Conservation (phyloP, 805 yeast genomes). For the Candida piceae region DNA sequence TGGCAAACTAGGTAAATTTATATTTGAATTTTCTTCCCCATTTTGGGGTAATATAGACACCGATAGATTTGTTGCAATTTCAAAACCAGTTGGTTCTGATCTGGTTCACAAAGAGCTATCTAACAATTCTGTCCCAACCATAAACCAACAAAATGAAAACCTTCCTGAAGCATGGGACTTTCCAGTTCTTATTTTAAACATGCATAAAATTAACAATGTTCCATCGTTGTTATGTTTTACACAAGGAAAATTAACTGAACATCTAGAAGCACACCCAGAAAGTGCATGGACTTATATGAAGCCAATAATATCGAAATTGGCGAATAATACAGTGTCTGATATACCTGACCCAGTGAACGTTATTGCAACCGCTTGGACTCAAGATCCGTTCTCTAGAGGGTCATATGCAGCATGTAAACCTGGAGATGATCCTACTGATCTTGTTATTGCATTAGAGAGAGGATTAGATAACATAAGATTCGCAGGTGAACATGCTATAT, state of each 20-base stretch:
- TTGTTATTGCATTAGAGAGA: slow-evolving; percentile 54
- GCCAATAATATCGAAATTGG: slow-evolving; percentile 40
- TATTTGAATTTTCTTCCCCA: slow-evolving; percentile 56
- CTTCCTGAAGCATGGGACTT: slow-evolving; percentile 46
- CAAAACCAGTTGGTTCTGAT: slow-evolving; percentile 29
- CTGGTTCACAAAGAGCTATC: not conserved
- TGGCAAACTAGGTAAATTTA: slow-evolving; percentile 70
- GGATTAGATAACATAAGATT: slow-evolving; percentile 62
- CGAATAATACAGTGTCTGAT: slow-evolving; percentile 2
- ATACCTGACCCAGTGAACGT: slow-evolving; percentile 34
- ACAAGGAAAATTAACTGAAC: slow-evolving; percentile 69
- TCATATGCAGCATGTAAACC: slow-evolving; percentile 71
- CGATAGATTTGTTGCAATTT: slow-evolving; percentile 46
- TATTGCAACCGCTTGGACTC: slow-evolving; percentile 69
- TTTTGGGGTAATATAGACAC: slow-evolving; percentile 53
- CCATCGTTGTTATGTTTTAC: slow-evolving; percentile 62
- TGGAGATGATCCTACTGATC: slow-evolving; percentile 63
- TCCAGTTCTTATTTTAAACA: slow-evolving; percentile 61
- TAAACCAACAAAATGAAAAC: not conserved
- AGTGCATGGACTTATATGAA: slow-evolving; percentile 53
- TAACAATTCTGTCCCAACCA: not conserved
- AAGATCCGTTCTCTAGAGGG: slow-evolving; percentile 74
- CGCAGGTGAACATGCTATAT: slow-evolving; percentile 87
- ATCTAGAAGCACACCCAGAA: slow-evolving; percentile 44
- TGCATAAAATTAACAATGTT: slow-evolving; percentile 40